A percentile compares a stretch with the other conserved stretches of the same genome.
These are phyloP conservation scores for Pseudogymnoascus sp. DNA, from an alignment of 2,329 filamentous ascomycete genomes.

Conservation along the genomic window DNA sequence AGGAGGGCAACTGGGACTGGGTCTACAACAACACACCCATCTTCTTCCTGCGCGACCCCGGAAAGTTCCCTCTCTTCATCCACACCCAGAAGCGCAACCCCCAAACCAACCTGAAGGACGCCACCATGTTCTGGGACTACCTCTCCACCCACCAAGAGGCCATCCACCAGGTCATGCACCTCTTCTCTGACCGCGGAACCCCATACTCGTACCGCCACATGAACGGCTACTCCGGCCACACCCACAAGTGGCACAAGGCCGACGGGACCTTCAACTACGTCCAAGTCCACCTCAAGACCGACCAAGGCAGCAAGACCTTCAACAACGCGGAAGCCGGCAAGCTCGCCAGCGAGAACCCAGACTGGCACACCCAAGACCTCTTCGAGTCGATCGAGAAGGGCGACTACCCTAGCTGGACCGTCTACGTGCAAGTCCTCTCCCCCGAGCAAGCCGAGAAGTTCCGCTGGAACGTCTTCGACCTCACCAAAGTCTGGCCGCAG, in stretches of 20 bases:
- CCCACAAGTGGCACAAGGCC: conserved; percentile 59
- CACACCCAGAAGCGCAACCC: conserved; percentile 73
- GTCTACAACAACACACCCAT: conserved; percentile 71
- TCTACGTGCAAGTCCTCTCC: conserved; percentile 56
- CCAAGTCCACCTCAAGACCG: conserved; percentile 56
- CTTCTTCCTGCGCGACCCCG: conserved; percentile 69
- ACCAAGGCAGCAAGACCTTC: conserved; percentile 55
- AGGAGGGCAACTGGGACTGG: conserved; percentile 66
- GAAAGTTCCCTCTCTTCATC: conserved; percentile 69
- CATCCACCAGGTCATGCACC: conserved; percentile 56
- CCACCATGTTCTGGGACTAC: conserved; percentile 36
- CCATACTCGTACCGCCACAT: conserved; percentile 59
- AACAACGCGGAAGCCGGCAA: conserved; percentile 49
- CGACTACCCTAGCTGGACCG: conserved; percentile 56
- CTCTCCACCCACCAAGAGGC: conserved; percentile 55
- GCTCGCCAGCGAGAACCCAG: conserved; percentile 51
- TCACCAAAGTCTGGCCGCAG: conserved; percentile 65
- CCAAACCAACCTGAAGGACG: conserved; percentile 62
- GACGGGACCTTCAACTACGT: conserved; percentile 61
- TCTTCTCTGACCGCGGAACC: conserved; percentile 60
- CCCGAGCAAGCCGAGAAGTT: conserved; percentile 56
- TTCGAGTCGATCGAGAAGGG: conserved; percentile 55
- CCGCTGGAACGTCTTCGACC: conserved; percentile 58
- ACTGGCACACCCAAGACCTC: conserved; percentile 56
- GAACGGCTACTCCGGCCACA: conserved; percentile 62